A percentile compares a stretch with the other conserved stretches of the same genome.
Evolutionary conservation across 1,284 basidiomycete genomes (phyloP).

Genomic region (Flammula alnicola): DNA sequence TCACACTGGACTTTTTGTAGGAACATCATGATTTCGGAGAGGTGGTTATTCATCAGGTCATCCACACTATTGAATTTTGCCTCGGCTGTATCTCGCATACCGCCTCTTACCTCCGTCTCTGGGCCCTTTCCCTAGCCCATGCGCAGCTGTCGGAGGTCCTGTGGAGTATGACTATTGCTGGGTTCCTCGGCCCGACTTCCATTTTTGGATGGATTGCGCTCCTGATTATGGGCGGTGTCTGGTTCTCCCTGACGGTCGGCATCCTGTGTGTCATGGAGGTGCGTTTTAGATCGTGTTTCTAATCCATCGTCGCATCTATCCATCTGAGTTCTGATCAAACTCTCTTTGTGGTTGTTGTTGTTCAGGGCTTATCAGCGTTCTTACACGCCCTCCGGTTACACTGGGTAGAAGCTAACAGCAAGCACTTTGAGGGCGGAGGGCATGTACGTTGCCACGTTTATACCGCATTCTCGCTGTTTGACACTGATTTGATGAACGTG

Average conservation of each 20-base stretch:
- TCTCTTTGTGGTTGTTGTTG: slow-evolving; percentile 12
- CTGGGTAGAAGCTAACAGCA: slow-evolving; percentile 98
- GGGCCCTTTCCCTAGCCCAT: slow-evolving; percentile 98
- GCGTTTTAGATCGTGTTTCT: slow-evolving; percentile 40
- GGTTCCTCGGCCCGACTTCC: slow-evolving; percentile 59
- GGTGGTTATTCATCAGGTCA: slow-evolving; percentile 95
- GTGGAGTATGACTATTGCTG: slow-evolving; percentile 83
- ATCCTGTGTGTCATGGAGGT: slow-evolving; percentile 95
- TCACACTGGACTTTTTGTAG: slow-evolving; percentile 36
- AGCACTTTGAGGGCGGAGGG: slow-evolving; percentile 92
- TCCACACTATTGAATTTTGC: slow-evolving; percentile 99
- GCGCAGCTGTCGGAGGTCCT: slow-evolving; percentile 97
- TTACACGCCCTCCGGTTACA: slow-evolving; percentile 95
- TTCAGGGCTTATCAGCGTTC: slow-evolving; percentile 90
- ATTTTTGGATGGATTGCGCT: slow-evolving; percentile 65
- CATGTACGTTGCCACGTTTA: slow-evolving; percentile 62
- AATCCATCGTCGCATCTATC: no score
- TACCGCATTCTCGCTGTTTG: slow-evolving; percentile 22
- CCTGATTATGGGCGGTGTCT: slow-evolving; percentile 72
- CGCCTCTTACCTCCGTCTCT: slow-evolving; percentile 97
- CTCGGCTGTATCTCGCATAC: slow-evolving; percentile 99
- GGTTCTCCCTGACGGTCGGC: slow-evolving; percentile 81
- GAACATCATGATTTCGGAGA: slow-evolving; percentile 91
- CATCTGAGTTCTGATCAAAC: slow-evolving; percentile 12
- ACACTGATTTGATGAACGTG: slow-evolving; percentile 36